phyloP scores from a whole-genome alignment of 1,284 basidiomycete genomes.

The Exobasidium rhododendri region DNA sequence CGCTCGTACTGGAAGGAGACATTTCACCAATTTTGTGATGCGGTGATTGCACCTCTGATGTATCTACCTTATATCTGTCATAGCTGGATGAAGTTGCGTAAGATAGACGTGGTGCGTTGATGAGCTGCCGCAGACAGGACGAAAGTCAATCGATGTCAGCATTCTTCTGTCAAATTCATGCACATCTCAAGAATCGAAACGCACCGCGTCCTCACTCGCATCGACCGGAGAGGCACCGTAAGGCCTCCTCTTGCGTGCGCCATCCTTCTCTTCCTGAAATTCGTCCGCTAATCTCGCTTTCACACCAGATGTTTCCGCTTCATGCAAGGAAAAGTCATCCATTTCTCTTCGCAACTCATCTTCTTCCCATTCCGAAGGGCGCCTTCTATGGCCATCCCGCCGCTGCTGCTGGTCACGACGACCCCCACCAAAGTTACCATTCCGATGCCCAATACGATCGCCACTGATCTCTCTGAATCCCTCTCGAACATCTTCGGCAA shows the following conservation, averaged over 20 bases:
- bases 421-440: constrained; percentile 16
- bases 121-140: not conserved
- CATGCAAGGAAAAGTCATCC: constrained; percentile 37
- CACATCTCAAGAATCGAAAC: not conserved
- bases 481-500: constrained; percentile 26
- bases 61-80: not conserved
- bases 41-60: not conserved
- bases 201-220: not conserved
- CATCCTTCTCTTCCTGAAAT: not conserved
- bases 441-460: constrained; percentile 8
- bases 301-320: constrained; percentile 14
- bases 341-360: constrained; percentile 27
- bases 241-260: not conserved
- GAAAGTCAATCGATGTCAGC: too few species aligned
- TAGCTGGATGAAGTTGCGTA: too few species aligned
- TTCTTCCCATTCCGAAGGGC: constrained; percentile 28
- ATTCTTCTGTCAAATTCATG: not conserved
- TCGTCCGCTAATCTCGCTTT: not conserved
- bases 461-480: constrained; percentile 26
- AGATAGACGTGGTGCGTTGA: not conserved
- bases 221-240: not conserved
- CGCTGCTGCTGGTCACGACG: not conserved
- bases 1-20: not conserved
- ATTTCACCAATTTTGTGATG: constrained; percentile 9
- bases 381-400: constrained; percentile 2